Evolutionary conservation across 352 stramenopile genomes (phyloP), one percentile per base, ranked within the genome.

Genomic region (Globisporangium iwayamae): DNA sequence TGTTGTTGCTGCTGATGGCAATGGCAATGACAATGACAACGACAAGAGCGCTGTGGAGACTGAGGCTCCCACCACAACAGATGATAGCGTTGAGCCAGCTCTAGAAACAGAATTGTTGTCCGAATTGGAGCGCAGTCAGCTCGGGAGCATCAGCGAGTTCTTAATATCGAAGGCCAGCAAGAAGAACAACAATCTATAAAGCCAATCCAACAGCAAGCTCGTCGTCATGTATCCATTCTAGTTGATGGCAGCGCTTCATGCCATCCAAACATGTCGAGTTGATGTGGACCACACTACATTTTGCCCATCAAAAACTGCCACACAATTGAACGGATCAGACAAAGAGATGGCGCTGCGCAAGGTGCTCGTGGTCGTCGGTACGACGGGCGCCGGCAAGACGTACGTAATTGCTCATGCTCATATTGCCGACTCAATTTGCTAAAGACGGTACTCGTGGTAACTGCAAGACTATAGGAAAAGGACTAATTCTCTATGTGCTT

Each of bases 361-460:
- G 66, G 79, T 97, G 63, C 60, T 97, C 41, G 88, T 97, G 65
- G 79, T 97, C 34, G 79, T 97, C 39, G 91, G 91, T 60, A 94
- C 91, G n/a, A 97, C 91, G 28, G 91, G 91, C 50, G 87, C 89
- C 9, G 91, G 91, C 60, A 97, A 97, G 77, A 96, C 91, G 25
- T 28, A 28, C 25, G 25, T 28, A 28, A 28, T 28, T 28, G 25
- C 25, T 28, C 25, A 28, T 28, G 25, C 25, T 28, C 25, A 28
- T 28, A 2, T 28, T 28, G 25, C 25, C 25, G 25, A 28, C 25
- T 28, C 1, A 28, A 28, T 28, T 28, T 28, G 1, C 25, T 28
- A 28, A 28, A 28, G 25, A 28, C 2, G 25, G 25, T 28, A 2
- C 25, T 28, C 25, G 1, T 28, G 25, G 25, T 28, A 28, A 28